Conservation (phyloP, 2,329 filamentous ascomycete species). For the Clarireedia paspali region DNA sequence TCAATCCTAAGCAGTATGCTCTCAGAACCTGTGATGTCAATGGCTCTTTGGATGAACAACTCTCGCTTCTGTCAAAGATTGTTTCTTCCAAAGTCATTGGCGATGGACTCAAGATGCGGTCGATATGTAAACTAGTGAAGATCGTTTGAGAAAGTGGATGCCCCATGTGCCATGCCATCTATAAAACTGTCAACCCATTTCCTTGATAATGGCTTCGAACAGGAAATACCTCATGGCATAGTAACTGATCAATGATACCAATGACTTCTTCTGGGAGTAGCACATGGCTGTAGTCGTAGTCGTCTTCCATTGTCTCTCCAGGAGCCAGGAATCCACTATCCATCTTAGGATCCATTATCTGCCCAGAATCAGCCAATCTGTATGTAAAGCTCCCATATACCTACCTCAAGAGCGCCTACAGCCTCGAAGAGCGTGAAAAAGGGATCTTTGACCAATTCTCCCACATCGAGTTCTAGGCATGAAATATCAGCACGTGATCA, state of each 20-base stretch:
- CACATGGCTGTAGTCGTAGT: conserved; percentile 64
- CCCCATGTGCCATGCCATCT: conserved; percentile 97
- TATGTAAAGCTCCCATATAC: conserved; percentile 11
- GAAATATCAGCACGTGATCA: conserved; percentile 22
- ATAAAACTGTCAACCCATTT: conserved; percentile 8
- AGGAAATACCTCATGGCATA: conserved; percentile 69
- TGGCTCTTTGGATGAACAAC: conserved; percentile 30
- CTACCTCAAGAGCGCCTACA: conserved; percentile 74
- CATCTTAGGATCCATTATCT: conserved; percentile 99
- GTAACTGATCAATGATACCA: conserved; percentile 87
- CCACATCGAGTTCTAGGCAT: conserved; percentile 59
- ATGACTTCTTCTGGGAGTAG: conserved; percentile 73
- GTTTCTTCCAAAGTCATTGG: conserved; percentile 48
- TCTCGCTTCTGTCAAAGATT: conserved; percentile 21
- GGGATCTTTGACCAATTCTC: conserved; percentile 88
- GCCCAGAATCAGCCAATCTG: conserved; percentile 4
- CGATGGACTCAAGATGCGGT: conserved; percentile 67
- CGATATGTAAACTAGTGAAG: conserved; percentile 87
- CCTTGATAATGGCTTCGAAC: not conserved
- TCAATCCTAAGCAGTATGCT: conserved; percentile 76
- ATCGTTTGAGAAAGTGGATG: conserved; percentile 91
- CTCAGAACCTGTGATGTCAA: conserved; percentile 60
- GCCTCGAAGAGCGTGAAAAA: conserved; percentile 91
- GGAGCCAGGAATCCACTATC: conserved; percentile 80
- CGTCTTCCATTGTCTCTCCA: conserved; percentile 74